Evolutionary conservation across 2,329 filamentous ascomycete genomes (phyloP).

Genomic region (Cytospora chrysosperma): DNA sequence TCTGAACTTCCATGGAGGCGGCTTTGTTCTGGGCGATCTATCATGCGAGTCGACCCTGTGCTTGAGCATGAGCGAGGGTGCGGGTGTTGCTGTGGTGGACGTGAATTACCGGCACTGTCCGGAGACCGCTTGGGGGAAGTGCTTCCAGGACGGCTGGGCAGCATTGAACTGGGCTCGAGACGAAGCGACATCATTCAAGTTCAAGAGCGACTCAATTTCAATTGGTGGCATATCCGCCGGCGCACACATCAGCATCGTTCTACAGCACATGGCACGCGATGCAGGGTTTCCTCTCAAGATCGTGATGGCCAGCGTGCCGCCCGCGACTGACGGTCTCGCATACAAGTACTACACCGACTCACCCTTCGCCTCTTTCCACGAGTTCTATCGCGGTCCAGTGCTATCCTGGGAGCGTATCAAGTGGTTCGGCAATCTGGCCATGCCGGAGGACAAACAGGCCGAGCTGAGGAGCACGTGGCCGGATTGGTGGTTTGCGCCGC

Average conservation of each 20-base stretch:
- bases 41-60: slow-evolving; percentile 35
- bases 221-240: slow-evolving; percentile 41
- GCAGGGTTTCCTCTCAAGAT: slow-evolving; percentile 37
- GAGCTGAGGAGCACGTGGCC: slow-evolving; percentile 32
- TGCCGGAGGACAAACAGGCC: slow-evolving; percentile 30
- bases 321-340: slow-evolving; percentile 28
- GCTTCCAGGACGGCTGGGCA: slow-evolving; percentile 39
- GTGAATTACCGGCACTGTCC: slow-evolving; percentile 41
- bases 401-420: slow-evolving; percentile 37
- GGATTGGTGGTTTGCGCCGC: slow-evolving; percentile 36
- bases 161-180: slow-evolving; percentile 36
- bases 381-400: slow-evolving; percentile 36
- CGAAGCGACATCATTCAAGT: slow-evolving; percentile 31
- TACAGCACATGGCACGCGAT: slow-evolving; percentile 40
- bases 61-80: slow-evolving; percentile 37
- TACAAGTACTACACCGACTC: slow-evolving; percentile 36
- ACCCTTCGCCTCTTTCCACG: slow-evolving; percentile 36
- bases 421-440: slow-evolving; percentile 33
- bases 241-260: slow-evolving; percentile 35
- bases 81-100: slow-evolving; percentile 39
- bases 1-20: slow-evolving; percentile 40
- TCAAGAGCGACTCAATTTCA: slow-evolving; percentile 36
- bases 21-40: slow-evolving; percentile 39
- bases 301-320: slow-evolving; percentile 36
- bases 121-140: slow-evolving; percentile 38